Evolutionary conservation across 2,329 filamentous ascomycete genomes (phyloP).

Genomic region (Fusarium dimerum): DNA sequence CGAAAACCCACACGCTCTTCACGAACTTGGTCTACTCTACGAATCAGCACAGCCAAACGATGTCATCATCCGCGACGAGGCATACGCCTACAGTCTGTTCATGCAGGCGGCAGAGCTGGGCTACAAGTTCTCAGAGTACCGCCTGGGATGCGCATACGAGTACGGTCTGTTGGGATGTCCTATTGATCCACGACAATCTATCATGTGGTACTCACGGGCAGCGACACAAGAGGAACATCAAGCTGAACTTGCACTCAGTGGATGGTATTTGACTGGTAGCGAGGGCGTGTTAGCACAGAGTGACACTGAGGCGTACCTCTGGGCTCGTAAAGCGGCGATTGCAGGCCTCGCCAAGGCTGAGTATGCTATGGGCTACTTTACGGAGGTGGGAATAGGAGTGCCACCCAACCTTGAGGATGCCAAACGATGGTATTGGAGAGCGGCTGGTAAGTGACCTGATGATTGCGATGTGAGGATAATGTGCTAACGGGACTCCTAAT

Average conservation of each 20-base stretch:
- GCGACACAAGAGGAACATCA: conserved; percentile 94
- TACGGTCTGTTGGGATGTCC: conserved; percentile 82
- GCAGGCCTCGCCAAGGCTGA: conserved; percentile 90
- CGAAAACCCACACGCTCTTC: conserved; percentile 92
- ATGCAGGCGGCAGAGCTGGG: conserved; percentile 82
- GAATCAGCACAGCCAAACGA: conserved; percentile 67
- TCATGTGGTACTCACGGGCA: conserved; percentile 91
- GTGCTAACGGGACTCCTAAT: conserved; percentile 29
- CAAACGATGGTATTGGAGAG: conserved; percentile 97
- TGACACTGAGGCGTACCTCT: conserved; percentile 95
- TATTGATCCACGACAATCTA: conserved; percentile 81
- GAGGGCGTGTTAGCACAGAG: conserved; percentile 87
- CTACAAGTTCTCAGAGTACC: conserved; percentile 94
- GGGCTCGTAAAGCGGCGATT: conserved; percentile 90
- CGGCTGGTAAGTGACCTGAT: conserved; percentile 73
- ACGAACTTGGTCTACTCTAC: conserved; percentile 75
- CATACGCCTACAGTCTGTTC: conserved; percentile 80
- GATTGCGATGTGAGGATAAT: not conserved
- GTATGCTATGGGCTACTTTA: conserved; percentile 97
- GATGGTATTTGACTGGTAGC: conserved; percentile 93
- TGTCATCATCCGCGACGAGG: conserved; percentile 76
- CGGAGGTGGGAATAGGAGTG: conserved; percentile 90
- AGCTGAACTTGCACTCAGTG: conserved; percentile 78
- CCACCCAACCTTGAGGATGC: conserved; percentile 88
- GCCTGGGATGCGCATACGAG: conserved; percentile 84